Evolutionary conservation across 495 filamentous ascomycete species (phyloP).

Genomic region (Xylaria curta): DNA sequence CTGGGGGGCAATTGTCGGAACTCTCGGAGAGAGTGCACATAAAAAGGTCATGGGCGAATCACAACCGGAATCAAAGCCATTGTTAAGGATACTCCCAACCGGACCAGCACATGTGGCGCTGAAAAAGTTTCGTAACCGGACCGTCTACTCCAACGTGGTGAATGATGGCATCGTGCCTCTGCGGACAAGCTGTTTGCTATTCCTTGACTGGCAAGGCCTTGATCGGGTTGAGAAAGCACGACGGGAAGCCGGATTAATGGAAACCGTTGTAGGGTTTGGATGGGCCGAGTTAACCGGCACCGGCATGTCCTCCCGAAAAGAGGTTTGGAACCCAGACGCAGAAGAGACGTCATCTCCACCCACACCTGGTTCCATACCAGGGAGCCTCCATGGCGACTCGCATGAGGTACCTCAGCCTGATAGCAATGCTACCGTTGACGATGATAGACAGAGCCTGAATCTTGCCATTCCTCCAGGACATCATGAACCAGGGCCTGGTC

Average conservation of each 20-base stretch:
- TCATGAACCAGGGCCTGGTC: slow-evolving; percentile 30
- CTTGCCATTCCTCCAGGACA: slow-evolving; percentile 32
- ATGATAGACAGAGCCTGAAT: slow-evolving; percentile 56
- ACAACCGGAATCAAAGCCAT: slow-evolving; percentile 82
- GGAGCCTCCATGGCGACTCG: slow-evolving; percentile 36
- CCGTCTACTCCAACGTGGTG: slow-evolving; percentile 95
- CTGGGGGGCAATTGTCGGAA: slow-evolving; percentile 85
- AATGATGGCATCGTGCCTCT: slow-evolving; percentile 98
- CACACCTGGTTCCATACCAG: slow-evolving; percentile 29
- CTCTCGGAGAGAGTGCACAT: slow-evolving; percentile 69
- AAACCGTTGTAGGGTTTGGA: slow-evolving; percentile 90
- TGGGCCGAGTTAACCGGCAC: slow-evolving; percentile 93
- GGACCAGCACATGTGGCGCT: slow-evolving; percentile 90
- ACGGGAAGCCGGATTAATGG: slow-evolving; percentile 87
- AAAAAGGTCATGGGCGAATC: slow-evolving; percentile 67
- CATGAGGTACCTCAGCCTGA: slow-evolving; percentile 66
- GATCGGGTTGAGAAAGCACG: slow-evolving; percentile 93
- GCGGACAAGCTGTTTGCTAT: slow-evolving; percentile 93
- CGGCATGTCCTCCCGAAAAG: slow-evolving; percentile 52
- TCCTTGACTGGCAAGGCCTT: slow-evolving; percentile 94
- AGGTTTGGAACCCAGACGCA: slow-evolving; percentile 43
- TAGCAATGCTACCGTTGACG: slow-evolving; percentile 59
- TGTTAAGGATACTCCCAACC: slow-evolving; percentile 88
- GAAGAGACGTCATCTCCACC: slow-evolving; percentile 33
- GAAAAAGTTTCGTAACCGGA: slow-evolving; percentile 86